These are phyloP conservation scores for Rhinocladiella similis DNA, from an alignment of 2,329 filamentous ascomycete species.

Conservation along the genomic window DNA sequence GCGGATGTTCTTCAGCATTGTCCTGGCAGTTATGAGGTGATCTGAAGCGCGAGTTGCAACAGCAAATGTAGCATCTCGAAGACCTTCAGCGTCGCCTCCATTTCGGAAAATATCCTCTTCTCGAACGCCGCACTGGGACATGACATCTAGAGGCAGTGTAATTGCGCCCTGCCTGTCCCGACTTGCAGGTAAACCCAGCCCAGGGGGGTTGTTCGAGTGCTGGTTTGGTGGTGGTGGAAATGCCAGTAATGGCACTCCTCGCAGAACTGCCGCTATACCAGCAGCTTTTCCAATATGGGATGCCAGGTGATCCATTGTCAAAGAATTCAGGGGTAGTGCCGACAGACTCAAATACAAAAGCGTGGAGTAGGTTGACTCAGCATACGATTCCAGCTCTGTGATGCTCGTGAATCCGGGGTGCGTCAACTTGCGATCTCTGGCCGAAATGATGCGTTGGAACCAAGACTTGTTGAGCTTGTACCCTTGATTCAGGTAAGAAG, in stretches of 20 bases:
- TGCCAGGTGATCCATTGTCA: slow-evolving; percentile 88
- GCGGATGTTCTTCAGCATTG: slow-evolving; percentile 82
- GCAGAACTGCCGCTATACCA: slow-evolving; percentile 82
- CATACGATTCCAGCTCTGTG: slow-evolving; percentile 77
- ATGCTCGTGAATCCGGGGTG: slow-evolving; percentile 79
- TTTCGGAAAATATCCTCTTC: slow-evolving; percentile 88
- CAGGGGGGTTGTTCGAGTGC: slow-evolving; percentile 50
- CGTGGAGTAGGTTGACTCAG: slow-evolving; percentile 92
- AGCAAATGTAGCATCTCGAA: slow-evolving; percentile 86
- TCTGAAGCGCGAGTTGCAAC: slow-evolving; percentile 94
- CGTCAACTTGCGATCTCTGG: slow-evolving; percentile 77
- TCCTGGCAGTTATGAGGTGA: slow-evolving; percentile 87
- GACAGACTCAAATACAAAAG: slow-evolving; percentile 86
- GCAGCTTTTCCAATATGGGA: slow-evolving; percentile 94
- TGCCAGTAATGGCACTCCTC: slow-evolving; percentile 84
- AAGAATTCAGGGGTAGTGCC: slow-evolving; percentile 72
- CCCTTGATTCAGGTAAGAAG: slow-evolving; percentile 63
- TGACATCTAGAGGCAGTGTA: slow-evolving; percentile 82
- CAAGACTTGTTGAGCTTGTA: slow-evolving; percentile 66
- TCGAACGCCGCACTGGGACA: slow-evolving; percentile 75
- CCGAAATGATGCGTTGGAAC: slow-evolving; percentile 74
- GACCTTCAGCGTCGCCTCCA: slow-evolving; percentile 73
- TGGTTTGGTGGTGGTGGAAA: slow-evolving; percentile 66
- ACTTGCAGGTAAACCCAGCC: slow-evolving; percentile 39
- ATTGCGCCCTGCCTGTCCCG: slow-evolving; percentile 62